Conservation (phyloP, 148 eudicot species). For the Polygonum aviculare region DNA sequence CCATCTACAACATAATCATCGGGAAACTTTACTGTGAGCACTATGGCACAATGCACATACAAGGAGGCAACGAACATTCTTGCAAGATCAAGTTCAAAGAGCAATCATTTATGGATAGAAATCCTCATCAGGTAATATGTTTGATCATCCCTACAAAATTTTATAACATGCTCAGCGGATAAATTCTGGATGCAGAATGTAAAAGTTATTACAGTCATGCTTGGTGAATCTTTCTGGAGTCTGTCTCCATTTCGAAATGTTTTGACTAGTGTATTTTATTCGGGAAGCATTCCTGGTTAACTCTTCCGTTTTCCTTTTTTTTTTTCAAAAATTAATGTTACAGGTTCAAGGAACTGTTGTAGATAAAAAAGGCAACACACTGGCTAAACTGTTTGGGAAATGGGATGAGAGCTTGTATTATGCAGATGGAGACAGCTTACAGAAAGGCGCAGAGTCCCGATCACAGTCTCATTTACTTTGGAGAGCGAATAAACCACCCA, state of each 20-base stretch:
- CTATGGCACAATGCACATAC: slow-evolving; percentile 86
- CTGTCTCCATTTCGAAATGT: background rate
- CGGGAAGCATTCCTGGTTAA: background rate
- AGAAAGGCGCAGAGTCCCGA: slow-evolving; percentile 27
- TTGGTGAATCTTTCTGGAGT: background rate
- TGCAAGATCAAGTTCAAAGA: slow-evolving; percentile 93
- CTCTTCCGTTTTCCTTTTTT: background rate
- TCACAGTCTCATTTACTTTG: slow-evolving; percentile 53
- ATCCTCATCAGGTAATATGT: slow-evolving; percentile 69
- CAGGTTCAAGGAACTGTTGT: slow-evolving; percentile 83
- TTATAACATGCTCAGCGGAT: background rate
- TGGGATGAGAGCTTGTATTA: slow-evolving; percentile 76
- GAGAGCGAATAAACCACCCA: slow-evolving; percentile 39
- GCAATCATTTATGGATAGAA: slow-evolving; percentile 77
- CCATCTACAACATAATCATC: slow-evolving; percentile 78
- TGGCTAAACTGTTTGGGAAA: slow-evolving; percentile 66
- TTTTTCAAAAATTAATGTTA: background rate
- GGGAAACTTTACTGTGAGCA: slow-evolving; percentile 85
- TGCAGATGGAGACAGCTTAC: slow-evolving; percentile 44
- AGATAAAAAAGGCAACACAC: slow-evolving; percentile 50
- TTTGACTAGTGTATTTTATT: background rate
- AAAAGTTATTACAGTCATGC: background rate
- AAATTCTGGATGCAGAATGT: background rate
- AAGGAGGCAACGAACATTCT: slow-evolving; percentile 66
- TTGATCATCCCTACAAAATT: background rate